These are phyloP conservation scores for Colletotrichum gloeosporioides DNA, from an alignment of 2,329 filamentous ascomycete genomes.

Conservation along the genomic window DNA sequence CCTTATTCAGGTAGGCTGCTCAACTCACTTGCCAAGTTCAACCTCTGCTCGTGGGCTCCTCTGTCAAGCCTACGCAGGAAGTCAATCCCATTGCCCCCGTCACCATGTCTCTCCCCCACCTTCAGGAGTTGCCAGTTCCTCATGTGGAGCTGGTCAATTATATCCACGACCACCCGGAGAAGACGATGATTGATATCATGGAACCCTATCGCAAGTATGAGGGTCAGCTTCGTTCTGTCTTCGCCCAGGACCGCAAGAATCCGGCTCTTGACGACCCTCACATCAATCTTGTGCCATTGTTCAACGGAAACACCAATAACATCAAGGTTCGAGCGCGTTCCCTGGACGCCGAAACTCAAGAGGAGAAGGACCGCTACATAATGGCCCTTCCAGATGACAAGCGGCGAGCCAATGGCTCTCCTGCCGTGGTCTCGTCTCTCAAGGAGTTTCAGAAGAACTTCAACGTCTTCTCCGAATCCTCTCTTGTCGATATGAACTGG, in stretches of 20 bases:
- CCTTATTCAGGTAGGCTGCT: background rate
- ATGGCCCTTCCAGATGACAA: constrained; percentile 69
- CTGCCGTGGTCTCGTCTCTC: constrained; percentile 71
- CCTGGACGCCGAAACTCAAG: constrained; percentile 59
- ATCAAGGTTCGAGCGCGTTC: constrained; percentile 69
- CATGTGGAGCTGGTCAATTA: constrained; percentile 54
- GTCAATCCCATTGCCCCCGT: background rate
- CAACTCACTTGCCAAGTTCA: background rate
- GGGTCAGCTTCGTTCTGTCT: constrained; percentile 68
- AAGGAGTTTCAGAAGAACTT: constrained; percentile 82
- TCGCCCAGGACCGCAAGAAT: constrained; percentile 70
- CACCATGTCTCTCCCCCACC: constrained; percentile 40
- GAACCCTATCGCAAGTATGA: constrained; percentile 73
- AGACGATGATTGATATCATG: constrained; percentile 62
- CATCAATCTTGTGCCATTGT: constrained; percentile 72
- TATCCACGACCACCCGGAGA: constrained; percentile 58
- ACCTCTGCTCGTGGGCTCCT: no score
- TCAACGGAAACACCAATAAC: constrained; percentile 58
- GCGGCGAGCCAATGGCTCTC: constrained; percentile 66
- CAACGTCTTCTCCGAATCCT: constrained; percentile 80
- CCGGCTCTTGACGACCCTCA: constrained; percentile 59
- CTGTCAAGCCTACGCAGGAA: background rate
- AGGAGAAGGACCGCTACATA: constrained; percentile 70
- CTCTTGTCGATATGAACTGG: constrained; percentile 80
- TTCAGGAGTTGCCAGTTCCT: constrained; percentile 52